Percentiles rank a stretch among this genome's conserved stretches.
Conservation (phyloP, 768 basidiomycete species). For the Collybia sordida region DNA sequence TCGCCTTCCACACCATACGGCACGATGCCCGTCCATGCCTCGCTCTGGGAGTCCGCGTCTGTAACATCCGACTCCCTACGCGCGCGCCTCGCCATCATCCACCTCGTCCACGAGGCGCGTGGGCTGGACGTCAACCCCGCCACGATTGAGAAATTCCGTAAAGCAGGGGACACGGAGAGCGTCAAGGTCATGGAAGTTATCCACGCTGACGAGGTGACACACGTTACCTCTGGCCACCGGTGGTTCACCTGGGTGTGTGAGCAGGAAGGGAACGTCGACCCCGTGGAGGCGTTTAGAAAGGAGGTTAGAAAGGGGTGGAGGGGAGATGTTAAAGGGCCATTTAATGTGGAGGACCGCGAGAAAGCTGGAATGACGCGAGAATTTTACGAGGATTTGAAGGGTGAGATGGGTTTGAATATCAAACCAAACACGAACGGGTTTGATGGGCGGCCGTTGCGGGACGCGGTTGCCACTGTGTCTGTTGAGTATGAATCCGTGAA, state of each 20-base stretch:
- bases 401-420: constrained; percentile 45
- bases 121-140: constrained; percentile 83
- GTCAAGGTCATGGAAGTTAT: constrained; percentile 72
- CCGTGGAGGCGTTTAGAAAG: constrained; percentile 63
- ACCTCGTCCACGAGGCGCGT: constrained; percentile 82
- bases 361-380: constrained; percentile 70
- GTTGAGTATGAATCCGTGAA: constrained; percentile 13
- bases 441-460: constrained; percentile 7
- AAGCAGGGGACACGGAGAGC: constrained; percentile 65
- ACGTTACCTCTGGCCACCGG: constrained; percentile 79
- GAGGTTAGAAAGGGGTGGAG: constrained; percentile 71
- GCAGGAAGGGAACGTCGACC: constrained; percentile 47
- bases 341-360: constrained; percentile 71
- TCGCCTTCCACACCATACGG: constrained; percentile 72
- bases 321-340: constrained; percentile 79
- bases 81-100: constrained; percentile 78
- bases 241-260: constrained; percentile 83
- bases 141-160: constrained; percentile 71
- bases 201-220: constrained; percentile 79
- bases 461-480: constrained; percentile 14
- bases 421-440: not conserved
- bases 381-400: constrained; percentile 72
- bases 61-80: constrained; percentile 67
- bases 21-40: constrained; percentile 71
- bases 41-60: constrained; percentile 76